phyloP scores from a whole-genome alignment of 2,329 filamentous ascomycete species.

The Aspergillus sp. region DNA sequence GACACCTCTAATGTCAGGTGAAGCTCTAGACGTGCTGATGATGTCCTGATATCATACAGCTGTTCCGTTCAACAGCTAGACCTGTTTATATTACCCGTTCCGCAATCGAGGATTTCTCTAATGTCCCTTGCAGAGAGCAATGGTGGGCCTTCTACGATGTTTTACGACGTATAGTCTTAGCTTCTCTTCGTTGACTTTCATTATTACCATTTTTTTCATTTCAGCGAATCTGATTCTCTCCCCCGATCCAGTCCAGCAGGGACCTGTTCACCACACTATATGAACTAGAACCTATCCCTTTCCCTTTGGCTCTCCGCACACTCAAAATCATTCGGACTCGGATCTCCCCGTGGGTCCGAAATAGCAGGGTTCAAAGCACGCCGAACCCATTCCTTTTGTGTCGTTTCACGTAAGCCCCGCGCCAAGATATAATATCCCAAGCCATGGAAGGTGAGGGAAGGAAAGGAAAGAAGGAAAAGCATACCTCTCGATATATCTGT shows the following conservation, averaged over 20 bases:
- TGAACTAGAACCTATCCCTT: conserved; percentile 15
- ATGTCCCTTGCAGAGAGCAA: conserved; percentile 8
- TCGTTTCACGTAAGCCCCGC: conserved; percentile 2
- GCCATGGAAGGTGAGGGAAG: neutral
- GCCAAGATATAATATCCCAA: neutral
- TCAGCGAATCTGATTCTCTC: neutral
- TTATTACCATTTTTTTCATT: conserved; percentile 5
- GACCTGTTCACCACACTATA: neutral
- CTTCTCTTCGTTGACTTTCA: neutral
- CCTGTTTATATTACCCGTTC: conserved; percentile 1
- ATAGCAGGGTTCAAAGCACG: conserved; percentile 36
- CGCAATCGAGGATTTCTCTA: neutral
- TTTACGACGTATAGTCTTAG: conserved; percentile 15
- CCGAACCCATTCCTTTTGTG: conserved; percentile 33
- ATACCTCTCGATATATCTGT: conserved; percentile 37
- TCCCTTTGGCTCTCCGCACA: conserved; percentile 29
- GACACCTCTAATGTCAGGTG: conserved; percentile 10
- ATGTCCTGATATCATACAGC: neutral
- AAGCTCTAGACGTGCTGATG: neutral
- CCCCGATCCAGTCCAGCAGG: neutral
- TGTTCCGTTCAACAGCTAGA: neutral
- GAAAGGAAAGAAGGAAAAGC: conserved; percentile 5
- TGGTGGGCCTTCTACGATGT: neutral
- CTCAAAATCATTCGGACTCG: conserved; percentile 35
- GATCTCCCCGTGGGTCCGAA: conserved; percentile 29